Evolutionary conservation across 2,329 filamentous ascomycete genomes (phyloP), one percentile per base, ranked within the genome.

Genomic region (Paecilomyces niveus): DNA sequence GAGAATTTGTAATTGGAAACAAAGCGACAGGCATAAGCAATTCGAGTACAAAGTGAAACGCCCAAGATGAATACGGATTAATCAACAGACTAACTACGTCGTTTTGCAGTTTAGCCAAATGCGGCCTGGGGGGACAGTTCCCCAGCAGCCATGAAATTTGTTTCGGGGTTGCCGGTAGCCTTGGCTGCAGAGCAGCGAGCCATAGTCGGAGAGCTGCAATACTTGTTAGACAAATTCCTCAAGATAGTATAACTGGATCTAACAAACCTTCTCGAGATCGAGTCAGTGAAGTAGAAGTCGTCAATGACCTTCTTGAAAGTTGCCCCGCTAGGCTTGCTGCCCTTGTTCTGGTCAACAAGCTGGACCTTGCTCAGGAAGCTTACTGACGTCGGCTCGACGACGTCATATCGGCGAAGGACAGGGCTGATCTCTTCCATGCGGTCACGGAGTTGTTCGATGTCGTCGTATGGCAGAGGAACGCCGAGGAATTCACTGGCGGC

Each of bases 231-330:
- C 58, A 54, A 54, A 52, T 45, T 11, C 32, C 55, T 11, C 33
- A 4, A 53, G 52, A 11, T 50, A 39, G 29, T 32, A 33, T 53
- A 9, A 45, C 39, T 2, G 39, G 39, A 18, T 45, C 18, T 18
- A 3, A 80, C 86, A 76, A 80, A 94, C 91, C 91, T 97, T 84
- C 94, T 88, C 45, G 92, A 96, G 76, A 99, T 97, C 59, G 88
- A 86, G 78, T 99, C 93, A 75, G 94, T 99, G 78, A 97, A 96
- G 81, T 92, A 99, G 77, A 99, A 99, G 81, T 99, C 90, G 69
- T 96, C 87, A 67, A 99, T 90, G 58, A 89, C 86, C 77, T 89
- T 90, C 81, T 87, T 90, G 69, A 99, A 82, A 31, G 89, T 85
- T 67, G 82, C 78, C n/a, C 86, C 87, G 49, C 81, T 88, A n/a